Conservation (phyloP, 768 basidiomycete genomes). For the Astraeus odoratus region DNA sequence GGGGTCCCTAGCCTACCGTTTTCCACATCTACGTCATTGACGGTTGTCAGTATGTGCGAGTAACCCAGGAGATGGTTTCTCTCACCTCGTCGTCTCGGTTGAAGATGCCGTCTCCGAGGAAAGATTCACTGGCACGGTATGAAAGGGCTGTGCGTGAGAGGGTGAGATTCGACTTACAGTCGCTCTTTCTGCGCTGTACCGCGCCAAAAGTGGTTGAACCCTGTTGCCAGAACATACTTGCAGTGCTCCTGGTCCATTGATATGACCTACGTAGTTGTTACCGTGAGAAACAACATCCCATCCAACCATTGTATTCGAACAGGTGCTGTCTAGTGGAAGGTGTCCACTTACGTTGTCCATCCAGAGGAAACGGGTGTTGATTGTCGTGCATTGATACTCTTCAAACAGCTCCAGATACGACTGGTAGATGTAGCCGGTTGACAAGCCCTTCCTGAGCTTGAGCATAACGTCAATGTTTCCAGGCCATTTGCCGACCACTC, state of each 20-base stretch:
- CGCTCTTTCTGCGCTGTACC: conserved; percentile 58
- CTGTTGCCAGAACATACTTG: conserved; percentile 59
- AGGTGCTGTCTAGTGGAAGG: background rate
- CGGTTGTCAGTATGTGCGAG: background rate
- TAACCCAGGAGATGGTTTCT: background rate
- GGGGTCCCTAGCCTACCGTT: conserved; percentile 34
- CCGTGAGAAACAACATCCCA: background rate
- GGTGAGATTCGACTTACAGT: conserved; percentile 36
- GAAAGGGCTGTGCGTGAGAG: conserved; percentile 5
- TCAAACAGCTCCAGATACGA: conserved; percentile 61
- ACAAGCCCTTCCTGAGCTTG: conserved; percentile 46
- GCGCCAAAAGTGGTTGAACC: conserved; percentile 63
- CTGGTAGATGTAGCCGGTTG: conserved; percentile 54
- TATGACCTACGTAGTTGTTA: conserved; percentile 48
- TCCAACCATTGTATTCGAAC: background rate
- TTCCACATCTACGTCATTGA: conserved; percentile 46
- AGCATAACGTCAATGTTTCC: conserved; percentile 71
- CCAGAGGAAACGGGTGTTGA: conserved; percentile 67
- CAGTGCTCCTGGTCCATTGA: conserved; percentile 68
- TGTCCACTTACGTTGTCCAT: conserved; percentile 48
- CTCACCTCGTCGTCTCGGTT: conserved; percentile 67
- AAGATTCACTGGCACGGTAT: conserved; percentile 29
- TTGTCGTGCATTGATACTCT: conserved; percentile 63
- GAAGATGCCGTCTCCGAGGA: conserved; percentile 73
- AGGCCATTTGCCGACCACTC: conserved; percentile 64